A percentile compares a stretch with the other conserved stretches of the same genome.
phyloP scores from a whole-genome alignment of 228 moss, liverwort and hornwort genomes.

The Sphagnum magellanicum region DNA sequence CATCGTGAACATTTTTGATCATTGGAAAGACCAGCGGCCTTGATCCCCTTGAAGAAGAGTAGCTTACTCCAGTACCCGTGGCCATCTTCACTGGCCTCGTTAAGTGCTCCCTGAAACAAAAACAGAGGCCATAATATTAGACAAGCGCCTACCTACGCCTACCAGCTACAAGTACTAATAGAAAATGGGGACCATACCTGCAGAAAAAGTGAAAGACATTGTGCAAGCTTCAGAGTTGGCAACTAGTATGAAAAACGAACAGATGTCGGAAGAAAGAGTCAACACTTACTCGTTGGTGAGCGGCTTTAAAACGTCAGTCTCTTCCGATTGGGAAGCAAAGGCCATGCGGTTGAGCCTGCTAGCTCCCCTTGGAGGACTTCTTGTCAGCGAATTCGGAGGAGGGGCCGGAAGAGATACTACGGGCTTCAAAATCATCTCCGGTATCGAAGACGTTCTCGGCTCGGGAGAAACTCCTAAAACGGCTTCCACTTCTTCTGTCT shows the following conservation, averaged over 20 bases:
- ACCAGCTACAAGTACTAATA: not conserved
- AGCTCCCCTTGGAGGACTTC: slow-evolving; percentile 24
- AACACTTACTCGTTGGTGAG: slow-evolving; percentile 1
- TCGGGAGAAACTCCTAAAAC: slow-evolving; percentile 12
- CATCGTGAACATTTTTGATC: slow-evolving; percentile 33
- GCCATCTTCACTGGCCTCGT: slow-evolving; percentile 33
- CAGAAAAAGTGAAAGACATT: not conserved
- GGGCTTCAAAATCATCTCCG: slow-evolving; percentile 2
- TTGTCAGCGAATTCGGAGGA: slow-evolving; percentile 5
- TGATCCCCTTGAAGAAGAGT: slow-evolving; percentile 12
- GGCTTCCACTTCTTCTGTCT: slow-evolving; percentile 21
- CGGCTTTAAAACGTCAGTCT: not conserved
- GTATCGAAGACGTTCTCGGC: slow-evolving; percentile 9
- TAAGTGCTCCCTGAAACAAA: slow-evolving; percentile 32
- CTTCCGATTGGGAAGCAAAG: slow-evolving; percentile 2
- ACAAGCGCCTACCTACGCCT: not conserved
- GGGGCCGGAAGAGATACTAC: slow-evolving; percentile 6
- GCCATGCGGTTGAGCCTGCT: slow-evolving; percentile 37
- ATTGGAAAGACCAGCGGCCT: slow-evolving; percentile 34
- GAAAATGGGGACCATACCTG: not conserved
- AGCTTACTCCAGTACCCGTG: slow-evolving; percentile 39
- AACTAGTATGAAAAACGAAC: not conserved
- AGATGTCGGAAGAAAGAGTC: not conserved
- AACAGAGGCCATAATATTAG: not conserved
- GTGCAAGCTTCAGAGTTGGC: too few relatives aligned